Evolutionary conservation across 805 yeast species (phyloP).

Genomic region (Candida michaelii): DNA sequence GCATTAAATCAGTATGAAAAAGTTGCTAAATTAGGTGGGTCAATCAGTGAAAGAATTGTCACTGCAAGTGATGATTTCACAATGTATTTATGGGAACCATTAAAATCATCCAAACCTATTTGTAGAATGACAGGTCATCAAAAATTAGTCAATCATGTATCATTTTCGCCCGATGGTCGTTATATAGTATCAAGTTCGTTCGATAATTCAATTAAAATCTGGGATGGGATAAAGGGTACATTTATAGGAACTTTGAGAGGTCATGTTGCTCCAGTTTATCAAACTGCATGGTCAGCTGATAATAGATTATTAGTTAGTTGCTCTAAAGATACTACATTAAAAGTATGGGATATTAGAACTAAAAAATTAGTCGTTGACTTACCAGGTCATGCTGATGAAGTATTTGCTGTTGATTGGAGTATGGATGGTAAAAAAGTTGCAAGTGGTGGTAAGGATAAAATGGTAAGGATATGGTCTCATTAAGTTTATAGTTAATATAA

Average conservation of each 20-base stretch:
- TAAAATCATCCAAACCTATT: slow-evolving; percentile 74
- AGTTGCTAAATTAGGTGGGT: slow-evolving; percentile 59
- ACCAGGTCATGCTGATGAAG: slow-evolving; percentile 96
- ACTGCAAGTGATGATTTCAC: slow-evolving; percentile 98
- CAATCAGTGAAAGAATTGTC: slow-evolving; percentile 70
- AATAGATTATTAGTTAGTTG: slow-evolving; percentile 87
- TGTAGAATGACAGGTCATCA: slow-evolving; percentile 98
- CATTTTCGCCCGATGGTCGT: slow-evolving; percentile 94
- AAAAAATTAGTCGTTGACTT: slow-evolving; percentile 81
- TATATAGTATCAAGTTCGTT: slow-evolving; percentile 88
- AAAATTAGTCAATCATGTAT: slow-evolving; percentile 91
- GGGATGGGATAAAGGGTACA: slow-evolving; percentile 95
- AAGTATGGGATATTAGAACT: slow-evolving; percentile 93
- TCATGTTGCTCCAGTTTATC: slow-evolving; percentile 97
- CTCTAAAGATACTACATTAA: slow-evolving; percentile 93
- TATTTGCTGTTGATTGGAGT: slow-evolving; percentile 97
- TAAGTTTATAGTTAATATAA: slow-evolving; percentile 19
- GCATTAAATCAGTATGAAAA: slow-evolving; percentile 65
- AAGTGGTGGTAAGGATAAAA: slow-evolving; percentile 97
- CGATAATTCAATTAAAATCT: slow-evolving; percentile 90
- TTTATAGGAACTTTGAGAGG: slow-evolving; percentile 90
- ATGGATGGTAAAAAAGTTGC: slow-evolving; percentile 90
- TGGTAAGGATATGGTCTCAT: slow-evolving; percentile 92
- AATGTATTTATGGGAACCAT: slow-evolving; percentile 96
- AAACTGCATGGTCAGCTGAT: slow-evolving; percentile 97